A percentile compares a stretch with the other conserved stretches of the same genome.
phyloP scores from a whole-genome alignment of 441 rosid genomes.

The Theobroma grandiflorum region DNA sequence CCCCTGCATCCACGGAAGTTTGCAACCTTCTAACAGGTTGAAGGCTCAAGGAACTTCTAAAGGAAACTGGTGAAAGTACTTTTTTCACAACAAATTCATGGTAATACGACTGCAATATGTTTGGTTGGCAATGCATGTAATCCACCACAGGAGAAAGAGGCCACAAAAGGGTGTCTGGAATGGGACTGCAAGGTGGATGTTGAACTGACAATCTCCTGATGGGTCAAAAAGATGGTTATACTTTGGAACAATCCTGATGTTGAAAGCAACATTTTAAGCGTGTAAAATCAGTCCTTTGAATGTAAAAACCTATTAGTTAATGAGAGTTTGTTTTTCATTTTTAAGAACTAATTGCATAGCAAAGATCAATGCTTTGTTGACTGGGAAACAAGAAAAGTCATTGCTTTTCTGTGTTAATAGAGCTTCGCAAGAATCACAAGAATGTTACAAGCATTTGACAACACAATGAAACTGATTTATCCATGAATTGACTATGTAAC shows the following conservation, averaged over 20 bases:
- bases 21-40: constrained; percentile 37
- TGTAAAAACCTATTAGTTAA: not conserved
- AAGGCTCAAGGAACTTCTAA: constrained; percentile 35
- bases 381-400: not conserved
- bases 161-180: constrained; percentile 25
- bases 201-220: constrained; percentile 47
- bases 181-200: constrained; percentile 27
- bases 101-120: constrained; percentile 22
- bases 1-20: constrained; percentile 30
- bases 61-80: constrained; percentile 22
- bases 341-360: not conserved
- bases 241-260: constrained; percentile 3
- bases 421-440: not conserved
- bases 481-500: constrained; percentile 1
- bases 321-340: not conserved
- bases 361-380: not conserved
- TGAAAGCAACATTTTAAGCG: constrained; percentile 7
- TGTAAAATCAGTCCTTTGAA: not conserved
- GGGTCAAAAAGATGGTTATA: constrained; percentile 15
- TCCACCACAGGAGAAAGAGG: constrained; percentile 34
- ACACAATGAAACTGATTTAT: not conserved
- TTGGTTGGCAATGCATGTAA: constrained; percentile 29
- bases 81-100: constrained; percentile 31
- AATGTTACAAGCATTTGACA: constrained; percentile 23
- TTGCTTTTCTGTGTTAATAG: not conserved